Conservation (phyloP, 225 moss, liverwort and hornwort species). For the Polytrichum formosum region DNA sequence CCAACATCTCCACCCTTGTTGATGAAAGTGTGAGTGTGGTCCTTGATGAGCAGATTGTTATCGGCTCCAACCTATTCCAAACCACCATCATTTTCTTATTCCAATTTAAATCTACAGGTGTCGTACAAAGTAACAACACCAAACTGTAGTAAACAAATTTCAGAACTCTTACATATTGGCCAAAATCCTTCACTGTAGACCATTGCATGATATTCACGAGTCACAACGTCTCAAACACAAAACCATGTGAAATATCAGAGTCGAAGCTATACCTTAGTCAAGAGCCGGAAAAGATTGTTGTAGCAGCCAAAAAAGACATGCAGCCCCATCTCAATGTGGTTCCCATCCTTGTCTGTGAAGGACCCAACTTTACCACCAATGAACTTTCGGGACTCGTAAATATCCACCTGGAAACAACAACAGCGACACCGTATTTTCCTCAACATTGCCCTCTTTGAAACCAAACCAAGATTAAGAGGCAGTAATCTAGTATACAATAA, state of each 20-base stretch:
- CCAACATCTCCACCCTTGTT: slow-evolving; percentile 83
- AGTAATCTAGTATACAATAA: no score
- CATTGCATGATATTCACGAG: slow-evolving; percentile 1
- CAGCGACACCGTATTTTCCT: slow-evolving; percentile 3
- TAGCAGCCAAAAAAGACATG: slow-evolving; percentile 98
- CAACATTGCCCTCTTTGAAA: no score
- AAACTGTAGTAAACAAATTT: no score
- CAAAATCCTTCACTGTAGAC: background rate
- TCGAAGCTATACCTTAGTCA: slow-evolving; percentile 55
- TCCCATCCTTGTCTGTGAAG: slow-evolving; percentile 74
- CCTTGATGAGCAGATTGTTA: slow-evolving; percentile 78
- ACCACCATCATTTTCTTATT: background rate
- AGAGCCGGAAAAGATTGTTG: slow-evolving; percentile 90
- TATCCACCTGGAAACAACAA: slow-evolving; percentile 65
- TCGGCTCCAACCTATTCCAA: slow-evolving; percentile 73
- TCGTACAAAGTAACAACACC: no score
- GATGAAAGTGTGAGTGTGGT: slow-evolving; percentile 91
- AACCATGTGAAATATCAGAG: background rate
- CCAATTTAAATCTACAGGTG: background rate
- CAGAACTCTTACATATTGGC: no score
- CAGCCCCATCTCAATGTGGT: slow-evolving; percentile 96
- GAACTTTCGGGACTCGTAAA: slow-evolving; percentile 86
- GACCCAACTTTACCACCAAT: slow-evolving; percentile 97
- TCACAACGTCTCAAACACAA: background rate
- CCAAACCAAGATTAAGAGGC: no score